Evolutionary conservation across 257 asterid species (phyloP), one percentile per base, ranked within the genome.

Genomic region (Asclepias syriaca): DNA sequence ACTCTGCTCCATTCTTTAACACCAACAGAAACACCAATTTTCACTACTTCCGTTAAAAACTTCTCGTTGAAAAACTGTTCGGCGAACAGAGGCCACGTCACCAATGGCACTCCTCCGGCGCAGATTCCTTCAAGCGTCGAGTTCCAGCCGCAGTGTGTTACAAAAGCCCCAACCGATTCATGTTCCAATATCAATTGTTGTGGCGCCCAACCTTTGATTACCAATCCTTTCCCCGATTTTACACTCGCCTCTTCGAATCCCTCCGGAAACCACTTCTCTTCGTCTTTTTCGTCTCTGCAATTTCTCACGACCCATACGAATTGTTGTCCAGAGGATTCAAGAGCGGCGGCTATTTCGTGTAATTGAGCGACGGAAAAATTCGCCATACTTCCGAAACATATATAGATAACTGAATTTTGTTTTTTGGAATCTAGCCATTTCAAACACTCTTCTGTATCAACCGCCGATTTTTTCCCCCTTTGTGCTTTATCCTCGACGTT

Each of bases 181-280:
- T 87, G 85, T 5, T 75, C 81, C 45, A 87, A 83, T 68, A 87
- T 87, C 83, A 80, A 8, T 10, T 73, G 50, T 53, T 87, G 96
- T 4, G 92, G 95, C 0, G 95, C 96, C 96, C 96, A 90, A 2
- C 95, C 95, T 57, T 81, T 83, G 71, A 92, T 81, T 39, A 90
- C 77, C 7, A 90, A 6, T 14, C 96, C 96, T 72, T 59, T 89
- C 0, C 72, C 84, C 48, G 48, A 43, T 61, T 70, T 67, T 0
- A 15, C 73, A 65, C 88, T 90, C 43, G 81, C 85, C 68, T 82
- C 85, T 66, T 83, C 87, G 6, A 85, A 92, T 49, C 95, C 95
- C 34, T 77, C 34, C 0, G 91, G 98, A 70, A 88, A 16, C 82
- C 85, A 87, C 8, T 83, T 81, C 8, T 78, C 70, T 0, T 69